phyloP scores from a whole-genome alignment of 345 rosid genomes.

The Eucalyptus microcorys region DNA sequence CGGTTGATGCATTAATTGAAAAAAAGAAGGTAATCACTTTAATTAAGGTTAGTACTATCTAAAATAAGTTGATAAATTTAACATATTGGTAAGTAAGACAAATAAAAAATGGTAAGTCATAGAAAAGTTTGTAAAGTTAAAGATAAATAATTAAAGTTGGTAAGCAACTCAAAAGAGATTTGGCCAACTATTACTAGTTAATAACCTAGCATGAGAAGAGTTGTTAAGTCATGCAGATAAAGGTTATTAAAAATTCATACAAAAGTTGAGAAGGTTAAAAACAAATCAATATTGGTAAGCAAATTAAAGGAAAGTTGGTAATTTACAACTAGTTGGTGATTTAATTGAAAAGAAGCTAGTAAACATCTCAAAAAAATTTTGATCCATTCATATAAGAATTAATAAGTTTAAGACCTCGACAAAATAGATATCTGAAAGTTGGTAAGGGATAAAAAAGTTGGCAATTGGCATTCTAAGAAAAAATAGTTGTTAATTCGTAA shows the following conservation, averaged over 20 bases:
- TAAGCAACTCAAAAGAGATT: not conserved
- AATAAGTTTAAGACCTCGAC: not conserved
- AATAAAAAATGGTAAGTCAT: not conserved
- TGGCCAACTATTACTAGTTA: not conserved
- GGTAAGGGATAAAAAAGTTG: not conserved
- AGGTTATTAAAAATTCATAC: too few relatives aligned
- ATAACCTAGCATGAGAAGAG: not conserved
- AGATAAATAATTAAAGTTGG: too few relatives aligned
- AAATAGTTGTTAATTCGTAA: rapidly evolving
- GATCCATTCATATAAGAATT: not conserved
- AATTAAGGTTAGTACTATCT: too few relatives aligned
- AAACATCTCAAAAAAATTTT: not conserved
- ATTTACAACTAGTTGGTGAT: not conserved
- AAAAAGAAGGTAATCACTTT: too few relatives aligned
- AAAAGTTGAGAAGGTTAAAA: not conserved
- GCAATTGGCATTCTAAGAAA: not conserved
- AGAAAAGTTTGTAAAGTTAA: not conserved
- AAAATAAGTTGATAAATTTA: too few relatives aligned
- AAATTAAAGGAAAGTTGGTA: not conserved
- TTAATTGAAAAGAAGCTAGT: not conserved
- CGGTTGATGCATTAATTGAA: too few relatives aligned
- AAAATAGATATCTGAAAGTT: not conserved
- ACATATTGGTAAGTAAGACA: not conserved
- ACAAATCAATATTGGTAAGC: not conserved
- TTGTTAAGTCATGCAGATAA: not conserved